Base-by-base conservation (phyloP, 2,329 filamentous ascomycete species). In the Sporothrix inflata region DNA sequence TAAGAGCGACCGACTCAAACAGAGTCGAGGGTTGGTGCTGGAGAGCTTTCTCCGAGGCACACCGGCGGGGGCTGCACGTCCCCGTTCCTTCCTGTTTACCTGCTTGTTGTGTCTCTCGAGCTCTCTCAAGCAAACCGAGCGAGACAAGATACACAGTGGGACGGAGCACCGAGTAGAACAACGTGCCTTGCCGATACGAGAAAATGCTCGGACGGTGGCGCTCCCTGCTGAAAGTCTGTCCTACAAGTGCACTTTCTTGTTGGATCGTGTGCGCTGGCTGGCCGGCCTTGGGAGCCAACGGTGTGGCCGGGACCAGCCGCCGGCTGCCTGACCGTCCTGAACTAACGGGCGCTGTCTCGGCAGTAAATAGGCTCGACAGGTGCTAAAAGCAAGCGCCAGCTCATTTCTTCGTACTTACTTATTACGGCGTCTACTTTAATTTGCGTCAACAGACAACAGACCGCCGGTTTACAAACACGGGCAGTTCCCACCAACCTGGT, bases 231-330 rank as follows among this genome's bases (percentile, higher is more conserved):
- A 30, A 47, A 47, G 21, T n/a, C 60, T 68, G 45, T 53, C 2
- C 45, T 21, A n/a, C 47, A 16, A 21, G 24, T 51, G 45, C 34
- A 24, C 21, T 63, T 63, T 24, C 34, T 16, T 63, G 34, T 63
- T 5, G 27, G 53, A 57, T n/a, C 14, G 53, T 24, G 34, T 42
- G 57, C 11, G 57, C 11, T 63, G 57, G 60, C 21, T 21, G 8
- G 51, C 27, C 30, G 51, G 12, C 27, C 12, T 65, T 21, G 21
- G n/a, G 45, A 42, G 49, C 51, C 51, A 69, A 69, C 51, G 67
- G 51, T 60, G 51, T 47, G 45, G 68, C 21, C 68, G 68, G 68
- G 68, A 61, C 16, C 68, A 70, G 68, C 68, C 68, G 68, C 24
- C 19, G 5, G 49, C 30, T 24, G 67, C 67, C 51, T 60, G 27